Evolutionary conservation across 2,329 filamentous ascomycete species (phyloP).

Genomic region (Capronia coronata): DNA sequence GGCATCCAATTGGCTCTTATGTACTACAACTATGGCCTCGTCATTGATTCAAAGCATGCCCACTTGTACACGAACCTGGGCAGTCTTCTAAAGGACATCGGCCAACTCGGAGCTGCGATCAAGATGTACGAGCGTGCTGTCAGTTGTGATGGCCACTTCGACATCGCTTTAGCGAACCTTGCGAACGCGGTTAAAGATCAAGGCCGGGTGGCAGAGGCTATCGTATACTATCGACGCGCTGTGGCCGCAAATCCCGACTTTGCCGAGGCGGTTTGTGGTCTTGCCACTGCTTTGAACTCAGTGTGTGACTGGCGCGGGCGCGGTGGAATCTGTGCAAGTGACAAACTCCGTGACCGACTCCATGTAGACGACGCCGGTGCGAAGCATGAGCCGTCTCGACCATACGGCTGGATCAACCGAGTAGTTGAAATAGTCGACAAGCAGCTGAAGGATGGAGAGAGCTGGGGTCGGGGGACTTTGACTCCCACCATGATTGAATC

Average conservation of each 20-base stretch:
- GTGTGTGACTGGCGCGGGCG: constrained; percentile 91
- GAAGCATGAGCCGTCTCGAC: constrained; percentile 63
- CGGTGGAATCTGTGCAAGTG: constrained; percentile 72
- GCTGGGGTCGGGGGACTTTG: constrained; percentile 73
- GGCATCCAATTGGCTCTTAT: constrained; percentile 80
- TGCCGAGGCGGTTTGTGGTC: constrained; percentile 90
- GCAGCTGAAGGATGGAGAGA: constrained; percentile 77
- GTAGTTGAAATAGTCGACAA: constrained; percentile 87
- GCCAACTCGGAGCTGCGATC: constrained; percentile 83
- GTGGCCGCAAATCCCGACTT: constrained; percentile 91
- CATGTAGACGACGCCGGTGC: constrained; percentile 82
- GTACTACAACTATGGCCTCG: constrained; percentile 92
- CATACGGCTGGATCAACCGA: constrained; percentile 77
- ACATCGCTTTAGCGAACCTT: constrained; percentile 92
- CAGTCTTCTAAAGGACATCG: constrained; percentile 91
- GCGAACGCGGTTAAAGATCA: constrained; percentile 98
- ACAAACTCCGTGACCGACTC: constrained; percentile 76
- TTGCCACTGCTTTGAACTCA: constrained; percentile 91
- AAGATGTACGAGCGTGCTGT: constrained; percentile 97
- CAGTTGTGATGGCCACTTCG: constrained; percentile 83
- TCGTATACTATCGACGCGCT: constrained; percentile 82
- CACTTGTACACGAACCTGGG: constrained; percentile 96
- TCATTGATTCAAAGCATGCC: constrained; percentile 79
- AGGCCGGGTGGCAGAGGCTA: constrained; percentile 84
- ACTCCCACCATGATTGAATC: constrained; percentile 46